Base-by-base conservation (phyloP, 108 stramenopile genomes). In the Fistulifera pelliculosa region DNA sequence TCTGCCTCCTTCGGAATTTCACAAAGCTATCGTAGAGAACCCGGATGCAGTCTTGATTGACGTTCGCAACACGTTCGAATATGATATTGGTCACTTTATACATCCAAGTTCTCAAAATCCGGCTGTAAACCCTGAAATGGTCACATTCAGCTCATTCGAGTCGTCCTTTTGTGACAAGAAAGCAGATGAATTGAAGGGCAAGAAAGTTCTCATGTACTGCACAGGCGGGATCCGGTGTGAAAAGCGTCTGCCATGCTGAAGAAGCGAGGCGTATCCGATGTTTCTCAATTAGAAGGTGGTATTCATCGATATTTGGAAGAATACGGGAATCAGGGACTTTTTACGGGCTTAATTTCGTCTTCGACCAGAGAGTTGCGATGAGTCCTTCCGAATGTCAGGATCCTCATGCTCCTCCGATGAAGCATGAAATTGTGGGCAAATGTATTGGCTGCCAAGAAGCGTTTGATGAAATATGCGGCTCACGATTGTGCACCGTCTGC, bases 201-300 rank as follows among this genome's bases (percentile, higher is more conserved):
- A 90, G 61, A 87, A 83, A 60, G 87, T 96, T 14, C 62, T 96
- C 39, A 94, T 96, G 92, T 96, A 96, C 58, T 96, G 94, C 69
- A 95, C 94, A 13, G 94, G 94, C 13, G 93, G 90, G 6, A 83
- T 83, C 35, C 62, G 83, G 0, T 88, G 87, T 39, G 80, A 83
- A 58, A 88, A 88, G 82, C 87, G 13, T 70, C 73, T 0, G 78
- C 67, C 15, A 83, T 88, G 80, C 48, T 88, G 38, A 77, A 75
- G 50, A 72, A 74, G 49, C 48, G 74, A 16, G 83, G 79, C 2
- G 81, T 81, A 0, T 26, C 81, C 23, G 87, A 90, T 62, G 84
- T 96, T 12, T 58, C 65, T 49, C 91, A 94, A 60, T 75, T 96
- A 40, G 49, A 67, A 26, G 96, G 96, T 5, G 96, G 96, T 1